Evolutionary conservation across 768 basidiomycete species (phyloP).

Genomic region (Suillus decipiens): DNA sequence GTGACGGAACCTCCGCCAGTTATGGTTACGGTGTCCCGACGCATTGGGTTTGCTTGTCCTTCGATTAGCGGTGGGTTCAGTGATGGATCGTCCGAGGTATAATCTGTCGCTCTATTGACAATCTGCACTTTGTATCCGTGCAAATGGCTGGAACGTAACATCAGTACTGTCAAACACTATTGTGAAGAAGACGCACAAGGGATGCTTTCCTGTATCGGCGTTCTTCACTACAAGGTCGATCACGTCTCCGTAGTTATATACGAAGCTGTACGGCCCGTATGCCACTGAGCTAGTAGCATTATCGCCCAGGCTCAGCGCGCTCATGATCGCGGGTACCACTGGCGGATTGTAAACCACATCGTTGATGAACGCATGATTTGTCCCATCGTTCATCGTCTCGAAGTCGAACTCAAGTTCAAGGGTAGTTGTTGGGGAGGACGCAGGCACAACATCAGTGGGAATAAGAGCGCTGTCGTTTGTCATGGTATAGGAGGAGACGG

Average conservation of each 20-base stretch:
- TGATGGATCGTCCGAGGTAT: constrained; percentile 67
- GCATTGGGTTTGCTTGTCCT: constrained; percentile 83
- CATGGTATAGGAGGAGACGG: constrained; percentile 57
- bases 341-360: constrained; percentile 67
- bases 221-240: constrained; percentile 80
- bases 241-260: constrained; percentile 73
- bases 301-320: constrained; percentile 70
- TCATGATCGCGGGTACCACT: constrained; percentile 75
- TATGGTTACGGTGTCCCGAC: constrained; percentile 87
- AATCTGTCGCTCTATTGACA: constrained; percentile 70
- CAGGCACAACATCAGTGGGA: constrained; percentile 55
- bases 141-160: constrained; percentile 62
- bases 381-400: constrained; percentile 84
- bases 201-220: constrained; percentile 73
- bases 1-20: constrained; percentile 68
- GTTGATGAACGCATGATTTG: constrained; percentile 82
- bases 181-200: constrained; percentile 58
- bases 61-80: constrained; percentile 82
- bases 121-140: constrained; percentile 90
- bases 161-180: constrained; percentile 3
- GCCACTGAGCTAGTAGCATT: constrained; percentile 67
- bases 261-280: constrained; percentile 80
- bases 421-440: constrained; percentile 52
- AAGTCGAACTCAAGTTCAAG: constrained; percentile 76
- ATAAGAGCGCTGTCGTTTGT: constrained; percentile 70